These are phyloP conservation scores for Thermochaetoides thermophila DNA, from an alignment of 495 filamentous ascomycete species.

Conservation along the genomic window DNA sequence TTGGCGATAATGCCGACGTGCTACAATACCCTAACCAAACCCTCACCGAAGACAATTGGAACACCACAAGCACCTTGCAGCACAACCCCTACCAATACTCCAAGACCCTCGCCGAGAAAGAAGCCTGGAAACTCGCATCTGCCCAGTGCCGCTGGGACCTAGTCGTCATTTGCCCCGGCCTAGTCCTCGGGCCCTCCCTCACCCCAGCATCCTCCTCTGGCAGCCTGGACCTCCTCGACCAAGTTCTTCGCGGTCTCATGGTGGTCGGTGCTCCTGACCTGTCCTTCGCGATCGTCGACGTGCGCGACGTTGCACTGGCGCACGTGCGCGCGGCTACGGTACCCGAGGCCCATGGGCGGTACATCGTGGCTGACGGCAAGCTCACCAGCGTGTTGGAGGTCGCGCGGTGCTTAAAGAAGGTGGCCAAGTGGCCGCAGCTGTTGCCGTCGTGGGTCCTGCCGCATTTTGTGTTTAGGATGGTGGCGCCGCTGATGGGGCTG, in stretches of 20 bases:
- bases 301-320: conserved; percentile 32
- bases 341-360: no score
- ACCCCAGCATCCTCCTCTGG: neutral
- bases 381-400: no score
- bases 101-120: neutral
- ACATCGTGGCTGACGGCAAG: no score
- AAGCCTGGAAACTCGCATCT: neutral
- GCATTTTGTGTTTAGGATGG: no score
- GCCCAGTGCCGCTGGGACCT: neutral
- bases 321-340: conserved; percentile 26
- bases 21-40: neutral
- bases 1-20: neutral
- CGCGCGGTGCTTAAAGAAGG: no score
- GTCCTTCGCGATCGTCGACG: conserved; percentile 35
- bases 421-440: no score
- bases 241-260: neutral
- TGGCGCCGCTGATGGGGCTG: no score
- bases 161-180: neutral
- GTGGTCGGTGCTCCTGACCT: neutral
- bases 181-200: neutral
- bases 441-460: no score
- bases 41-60: neutral
- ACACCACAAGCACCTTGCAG: neutral
- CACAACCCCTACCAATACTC: neutral
- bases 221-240: neutral